Base-by-base conservation (phyloP, 1,139 yeast genomes). In the Saccharomyces hybrid region DNA sequence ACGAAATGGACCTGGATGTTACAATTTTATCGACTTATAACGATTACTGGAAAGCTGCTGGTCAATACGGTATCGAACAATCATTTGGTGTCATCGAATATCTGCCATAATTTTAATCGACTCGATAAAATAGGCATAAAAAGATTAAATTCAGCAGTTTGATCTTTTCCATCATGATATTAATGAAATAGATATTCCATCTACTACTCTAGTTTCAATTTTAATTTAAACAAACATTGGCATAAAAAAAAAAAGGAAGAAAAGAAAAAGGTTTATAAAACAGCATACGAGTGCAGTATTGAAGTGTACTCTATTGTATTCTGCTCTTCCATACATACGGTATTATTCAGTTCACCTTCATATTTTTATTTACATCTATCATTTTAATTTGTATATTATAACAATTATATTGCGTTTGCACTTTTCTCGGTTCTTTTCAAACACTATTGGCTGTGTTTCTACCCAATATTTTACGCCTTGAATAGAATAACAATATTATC, bases 11-110 rank as follows among this genome's bases (percentile, higher is more conserved):
- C 54, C 81, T 82, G 49, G 82, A 83, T 51, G 81, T 82, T 51
- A 85, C 91, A 4, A 80, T 90, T 58, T 77, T 90, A 64, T 82
- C 95, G 19, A 82, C 90, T 14, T 88, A 72, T 71, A 77, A 90
- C 67, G 97, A 90, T 69, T 77, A 72, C 72, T 90, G 97, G 97
- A 90, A 90, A 71, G 65, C 70, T n/a, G 91, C 96, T 29, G 97
- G 97, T 56, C 78, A 80, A 2, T 84, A 87, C 70, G 86, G 84
- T 60, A 83, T 90, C 65, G 97, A 90, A 73, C 96, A 88, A 73
- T 82, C 82, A 56, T 90, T 90, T 64, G 97, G 97, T 64, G 76
- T 82, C 58, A 75, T 83, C 52, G 71, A 77, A 44, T 72, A 83
- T 54, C 75, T 78, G 47, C 63, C 66, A 54, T 62, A 51, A 57